A percentile compares a stretch with the other conserved stretches of the same genome.
These are phyloP conservation scores for Globisporangium megalacanthum DNA, from an alignment of 352 stramenopile species.

Conservation along the genomic window DNA sequence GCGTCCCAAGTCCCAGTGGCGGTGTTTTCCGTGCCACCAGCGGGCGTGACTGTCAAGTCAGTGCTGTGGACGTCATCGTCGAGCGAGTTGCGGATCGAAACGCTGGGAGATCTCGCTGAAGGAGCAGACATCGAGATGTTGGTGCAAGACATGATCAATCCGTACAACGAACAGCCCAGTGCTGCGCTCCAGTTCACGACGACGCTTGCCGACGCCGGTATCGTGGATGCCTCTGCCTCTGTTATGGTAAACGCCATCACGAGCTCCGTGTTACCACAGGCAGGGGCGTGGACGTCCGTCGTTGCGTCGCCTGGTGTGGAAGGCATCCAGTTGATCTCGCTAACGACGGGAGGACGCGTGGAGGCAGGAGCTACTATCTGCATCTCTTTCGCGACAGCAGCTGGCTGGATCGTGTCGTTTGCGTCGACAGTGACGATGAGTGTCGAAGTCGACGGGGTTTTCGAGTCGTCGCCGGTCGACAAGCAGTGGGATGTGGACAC, in stretches of 20 bases:
- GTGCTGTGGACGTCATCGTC: slow-evolving; percentile 23
- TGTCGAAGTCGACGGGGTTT: not conserved
- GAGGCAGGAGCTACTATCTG: slow-evolving; percentile 34
- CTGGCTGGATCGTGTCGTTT: slow-evolving; percentile 31
- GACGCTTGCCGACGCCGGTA: slow-evolving; percentile 28
- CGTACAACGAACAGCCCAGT: slow-evolving; percentile 23
- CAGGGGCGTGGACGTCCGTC: slow-evolving; percentile 29
- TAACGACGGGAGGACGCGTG: slow-evolving; percentile 38
- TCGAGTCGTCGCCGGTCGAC: slow-evolving; percentile 3
- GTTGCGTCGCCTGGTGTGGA: slow-evolving; percentile 42
- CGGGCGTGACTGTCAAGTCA: slow-evolving; percentile 26
- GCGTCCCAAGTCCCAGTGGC: slow-evolving; percentile 10
- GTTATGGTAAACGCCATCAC: slow-evolving; percentile 41
- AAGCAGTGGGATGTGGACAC: slow-evolving; percentile 11
- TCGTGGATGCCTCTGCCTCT: slow-evolving; percentile 41
- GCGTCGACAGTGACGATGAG: slow-evolving; percentile 21
- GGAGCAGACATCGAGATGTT: slow-evolving; percentile 28
- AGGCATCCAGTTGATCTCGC: slow-evolving; percentile 32
- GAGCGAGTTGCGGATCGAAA: slow-evolving; percentile 30
- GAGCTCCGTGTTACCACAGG: slow-evolving; percentile 17
- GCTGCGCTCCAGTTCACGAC: slow-evolving; percentile 25
- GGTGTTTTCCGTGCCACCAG: slow-evolving; percentile 25
- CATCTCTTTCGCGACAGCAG: slow-evolving; percentile 18
- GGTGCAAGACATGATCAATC: slow-evolving; percentile 48
- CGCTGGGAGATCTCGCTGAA: slow-evolving; percentile 31